Evolutionary conservation across 768 basidiomycete genomes (phyloP).

Genomic region (Filobasidium floriforme): DNA sequence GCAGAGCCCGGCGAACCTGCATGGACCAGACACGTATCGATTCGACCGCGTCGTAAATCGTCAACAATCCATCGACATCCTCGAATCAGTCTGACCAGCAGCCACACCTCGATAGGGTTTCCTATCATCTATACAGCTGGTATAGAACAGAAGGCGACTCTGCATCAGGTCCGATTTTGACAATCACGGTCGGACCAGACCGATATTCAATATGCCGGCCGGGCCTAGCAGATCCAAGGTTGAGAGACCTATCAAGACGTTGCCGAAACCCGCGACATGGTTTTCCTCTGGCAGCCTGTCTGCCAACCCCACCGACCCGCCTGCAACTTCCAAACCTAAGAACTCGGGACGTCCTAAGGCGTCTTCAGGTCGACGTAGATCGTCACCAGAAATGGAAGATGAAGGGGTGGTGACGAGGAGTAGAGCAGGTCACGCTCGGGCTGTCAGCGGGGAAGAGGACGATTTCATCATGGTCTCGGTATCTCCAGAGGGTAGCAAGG

Average conservation of each 20-base stretch:
- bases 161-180: no score
- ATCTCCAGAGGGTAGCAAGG: slow-evolving; percentile 12
- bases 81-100: no score
- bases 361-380: background rate
- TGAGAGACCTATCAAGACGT: slow-evolving; percentile 1
- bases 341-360: background rate
- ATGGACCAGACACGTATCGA: no score
- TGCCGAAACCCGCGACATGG: slow-evolving; percentile 7
- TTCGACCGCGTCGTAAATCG: no score
- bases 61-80: no score
- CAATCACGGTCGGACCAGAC: no score
- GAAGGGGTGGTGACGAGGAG: slow-evolving; percentile 2
- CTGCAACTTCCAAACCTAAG: background rate
- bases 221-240: background rate
- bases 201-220: background rate
- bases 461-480: slow-evolving; percentile 26
- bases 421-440: background rate
- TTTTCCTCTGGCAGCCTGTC: background rate
- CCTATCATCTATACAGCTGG: no score
- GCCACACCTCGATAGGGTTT: no score
- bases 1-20: no score
- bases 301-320: background rate
- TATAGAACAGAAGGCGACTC: no score
- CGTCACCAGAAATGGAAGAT: background rate
- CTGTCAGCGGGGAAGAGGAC: slow-evolving; percentile 15